Evolutionary conservation across 352 stramenopile species (phyloP), one percentile per base, ranked within the genome.

Genomic region (Globisporangium nodosum): DNA sequence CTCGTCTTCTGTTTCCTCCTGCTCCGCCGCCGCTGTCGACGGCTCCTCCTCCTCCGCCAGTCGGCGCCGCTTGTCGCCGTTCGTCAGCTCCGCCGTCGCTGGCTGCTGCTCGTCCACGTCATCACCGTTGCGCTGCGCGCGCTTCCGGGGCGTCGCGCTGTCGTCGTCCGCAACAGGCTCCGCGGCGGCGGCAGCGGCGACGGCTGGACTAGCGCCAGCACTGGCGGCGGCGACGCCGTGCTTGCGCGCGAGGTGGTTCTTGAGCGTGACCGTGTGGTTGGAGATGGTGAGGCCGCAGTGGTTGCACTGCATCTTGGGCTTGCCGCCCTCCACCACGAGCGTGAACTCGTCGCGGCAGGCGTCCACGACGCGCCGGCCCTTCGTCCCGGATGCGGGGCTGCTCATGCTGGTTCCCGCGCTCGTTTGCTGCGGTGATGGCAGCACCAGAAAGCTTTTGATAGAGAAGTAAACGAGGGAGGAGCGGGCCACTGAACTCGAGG

Each of bases 241-340:
- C 51, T 60, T 60, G 51, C 58, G 58, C 42, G 53, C 51, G 35
- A 64, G 45, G 39, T 64, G 58, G 58, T 64, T 64, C 52, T 54
- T 53, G 52, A 64, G 58, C 58, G 58, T 64, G 42, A 43, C 58
- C 16, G 58, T 64, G 45, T 64, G 58, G 46, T 64, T 64, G 3
- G 53, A 49, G 58, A 64, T 64, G 1, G 37, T 30, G 31, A 60
- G n/a, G 13, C 58, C 21, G 33, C 58, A 64, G 52, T 64, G 58
- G 33, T 64, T 64, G 52, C 58, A 64, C 42, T 60, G 58, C 58
- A 60, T 59, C 58, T 64, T 64, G 42, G 53, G 43, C 46, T 64
- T 64, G 20, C 58, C 58, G 18, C 12, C 37, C 43, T 64, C 52
- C 16, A 60, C 43, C 20, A 64, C 58, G 43, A 56, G 45, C 58